Base-by-base conservation (phyloP, 1,139 yeast genomes). In the Lodderomyces orthopsilosis region DNA sequence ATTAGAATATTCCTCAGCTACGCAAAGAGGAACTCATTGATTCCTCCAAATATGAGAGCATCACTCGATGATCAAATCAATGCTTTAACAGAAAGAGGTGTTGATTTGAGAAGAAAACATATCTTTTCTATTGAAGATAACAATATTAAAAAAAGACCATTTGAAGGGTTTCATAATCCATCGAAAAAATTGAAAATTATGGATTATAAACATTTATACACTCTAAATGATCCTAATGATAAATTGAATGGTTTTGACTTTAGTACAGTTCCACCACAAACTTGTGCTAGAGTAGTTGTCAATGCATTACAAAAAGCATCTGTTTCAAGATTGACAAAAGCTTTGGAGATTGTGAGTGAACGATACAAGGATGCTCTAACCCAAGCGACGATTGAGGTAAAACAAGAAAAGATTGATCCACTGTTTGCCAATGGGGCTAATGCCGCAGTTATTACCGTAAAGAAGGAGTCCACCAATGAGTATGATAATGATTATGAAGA, bases 241-340 rank as follows among this genome's bases (percentile, higher is more conserved):
- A 81, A 83, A 39, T 62, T 83, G 39, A 77, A 80, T 22, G 70
- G 74, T 40, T 85, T 88, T 56, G 93, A 90, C 59, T 78, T 89
- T 41, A 74, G 87, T 6, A 67, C 78, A 7, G 68, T 91, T 13
- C 76, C 75, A 30, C 76, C 75, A 30, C 79, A 82, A 45, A 71
- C 85, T 4, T 77, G 89, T 44, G 74, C 76, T 27, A 75, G 79
- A 38, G 83, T 84, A 74, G 87, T 85, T 17, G 68, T 81, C 45
- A 77, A 79, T 35, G 90, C 85, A 2, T 71, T 85, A 54, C 70
- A 71, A 40, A 74, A 74, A 34, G 79, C 81, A 0, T 77, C 79
- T 42, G 67, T 74, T 0, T 68, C 69, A 8, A 76, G 73, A 47
- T 68, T 93, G 37, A 68, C 79, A n/a, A 79, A 81, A 47, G 94